Percentiles rank a stretch among this genome's conserved stretches.
Conservation (phyloP, 495 filamentous ascomycete genomes). For the Aspergillus haitiensis region DNA sequence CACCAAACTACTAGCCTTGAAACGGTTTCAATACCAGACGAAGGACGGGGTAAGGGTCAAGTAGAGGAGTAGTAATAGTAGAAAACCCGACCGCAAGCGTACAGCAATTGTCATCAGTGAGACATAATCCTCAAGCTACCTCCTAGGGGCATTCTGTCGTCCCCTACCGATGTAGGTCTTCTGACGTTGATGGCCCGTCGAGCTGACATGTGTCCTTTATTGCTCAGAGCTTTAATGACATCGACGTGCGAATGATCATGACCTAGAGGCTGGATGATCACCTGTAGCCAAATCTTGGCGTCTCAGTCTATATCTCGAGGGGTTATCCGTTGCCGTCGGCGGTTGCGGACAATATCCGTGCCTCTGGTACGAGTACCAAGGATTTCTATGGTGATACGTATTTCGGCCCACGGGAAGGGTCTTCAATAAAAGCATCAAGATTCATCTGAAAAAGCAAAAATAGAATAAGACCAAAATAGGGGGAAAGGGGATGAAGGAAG, state of each 20-base stretch:
- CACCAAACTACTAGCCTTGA: background rate
- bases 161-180: no score
- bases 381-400: background rate
- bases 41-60: no score
- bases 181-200: no score
- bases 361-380: background rate
- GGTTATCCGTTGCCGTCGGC: slow-evolving; percentile 14
- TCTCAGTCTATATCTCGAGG: slow-evolving; percentile 13
- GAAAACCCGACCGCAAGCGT: no score
- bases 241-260: background rate
- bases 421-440: background rate
- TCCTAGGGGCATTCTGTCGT: no score
- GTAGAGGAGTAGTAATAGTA: no score
- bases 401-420: background rate
- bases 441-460: background rate
- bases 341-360: background rate
- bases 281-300: slow-evolving; percentile 15
- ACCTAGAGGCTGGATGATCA: slow-evolving; percentile 9
- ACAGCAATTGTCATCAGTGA: no score
- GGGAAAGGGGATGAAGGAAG: background rate
- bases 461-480: background rate
- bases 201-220: no score
- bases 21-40: background rate
- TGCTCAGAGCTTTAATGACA: no score
- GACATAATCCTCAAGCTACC: no score